Percentiles rank a stretch among this genome's conserved stretches.
Conservation (phyloP, 2,329 filamentous ascomycete genomes). For the Calycina herbarum region DNA sequence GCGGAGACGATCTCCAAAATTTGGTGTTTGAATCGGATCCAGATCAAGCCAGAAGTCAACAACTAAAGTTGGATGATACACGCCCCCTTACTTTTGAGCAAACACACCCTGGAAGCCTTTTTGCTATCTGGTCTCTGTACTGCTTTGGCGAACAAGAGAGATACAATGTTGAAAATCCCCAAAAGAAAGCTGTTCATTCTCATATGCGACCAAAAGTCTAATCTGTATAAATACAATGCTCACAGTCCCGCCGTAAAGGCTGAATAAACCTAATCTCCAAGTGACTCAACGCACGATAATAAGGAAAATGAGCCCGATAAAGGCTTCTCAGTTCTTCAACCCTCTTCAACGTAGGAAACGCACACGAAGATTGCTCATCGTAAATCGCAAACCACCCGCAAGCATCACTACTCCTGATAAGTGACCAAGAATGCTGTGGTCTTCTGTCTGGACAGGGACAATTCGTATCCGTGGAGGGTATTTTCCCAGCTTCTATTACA, state of each 20-base stretch:
- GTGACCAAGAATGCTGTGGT: background rate
- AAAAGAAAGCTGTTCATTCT: too few relatives aligned
- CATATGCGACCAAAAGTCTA: background rate
- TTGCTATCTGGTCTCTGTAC: too few relatives aligned
- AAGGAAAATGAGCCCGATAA: conserved; percentile 7
- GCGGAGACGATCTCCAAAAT: too few relatives aligned
- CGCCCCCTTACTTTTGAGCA: too few relatives aligned
- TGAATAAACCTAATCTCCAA: conserved; percentile 10
- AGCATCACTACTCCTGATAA: background rate
- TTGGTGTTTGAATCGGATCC: too few relatives aligned
- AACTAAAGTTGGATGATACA: too few relatives aligned
- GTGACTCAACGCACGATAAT: background rate
- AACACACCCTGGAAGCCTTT: too few relatives aligned
- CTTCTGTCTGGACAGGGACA: background rate
- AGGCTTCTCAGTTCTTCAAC: background rate
- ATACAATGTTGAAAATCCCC: background rate
- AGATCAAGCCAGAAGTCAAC: too few relatives aligned
- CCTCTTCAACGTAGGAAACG: background rate
- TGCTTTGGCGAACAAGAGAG: too few relatives aligned
- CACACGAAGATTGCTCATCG: background rate
- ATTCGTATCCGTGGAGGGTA: background rate
- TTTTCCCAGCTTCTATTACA: too few relatives aligned
- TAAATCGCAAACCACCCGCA: conserved; percentile 6
- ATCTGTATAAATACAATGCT: background rate
- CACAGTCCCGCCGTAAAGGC: background rate